These are phyloP conservation scores for Lotmaria passim DNA, from an alignment of 208 protist species.

Conservation along the genomic window DNA sequence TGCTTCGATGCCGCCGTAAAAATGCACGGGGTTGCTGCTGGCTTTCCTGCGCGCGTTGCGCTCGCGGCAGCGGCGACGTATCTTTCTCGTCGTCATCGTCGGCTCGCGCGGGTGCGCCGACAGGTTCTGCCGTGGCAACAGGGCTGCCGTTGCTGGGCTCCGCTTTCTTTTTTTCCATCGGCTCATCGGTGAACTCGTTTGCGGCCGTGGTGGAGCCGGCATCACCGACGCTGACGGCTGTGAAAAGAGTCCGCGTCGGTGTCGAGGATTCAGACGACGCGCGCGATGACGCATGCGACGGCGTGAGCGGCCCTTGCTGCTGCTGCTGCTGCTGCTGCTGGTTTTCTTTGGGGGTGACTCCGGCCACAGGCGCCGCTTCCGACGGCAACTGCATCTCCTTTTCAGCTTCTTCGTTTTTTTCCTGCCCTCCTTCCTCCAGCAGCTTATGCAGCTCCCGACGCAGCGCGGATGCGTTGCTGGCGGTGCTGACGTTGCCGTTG, in stretches of 20 bases:
- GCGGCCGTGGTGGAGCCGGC: conserved; percentile 1
- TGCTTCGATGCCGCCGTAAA: neutral
- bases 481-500: conserved; percentile 5
- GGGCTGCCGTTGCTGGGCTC: neutral
- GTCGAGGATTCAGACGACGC: conserved; percentile 21
- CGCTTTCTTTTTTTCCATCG: neutral
- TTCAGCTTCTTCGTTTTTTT: neutral
- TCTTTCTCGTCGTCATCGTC: neutral
- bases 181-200: neutral
- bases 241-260: conserved; percentile 22
- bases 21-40: conserved; percentile 20
- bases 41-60: neutral
- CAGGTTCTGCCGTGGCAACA: neutral
- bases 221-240: conserved; percentile 16
- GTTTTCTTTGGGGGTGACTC: no score
- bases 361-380: neutral
- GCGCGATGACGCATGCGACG: conserved; percentile 13
- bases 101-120: neutral
- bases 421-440: neutral
- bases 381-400: neutral
- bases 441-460: conserved; percentile 7
- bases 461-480: conserved; percentile 4
- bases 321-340: neutral
- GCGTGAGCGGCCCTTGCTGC: conserved; percentile 3
- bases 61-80: neutral